phyloP scores from a whole-genome alignment of 306 rosid genomes.

The Ormosia semicastrata region DNA sequence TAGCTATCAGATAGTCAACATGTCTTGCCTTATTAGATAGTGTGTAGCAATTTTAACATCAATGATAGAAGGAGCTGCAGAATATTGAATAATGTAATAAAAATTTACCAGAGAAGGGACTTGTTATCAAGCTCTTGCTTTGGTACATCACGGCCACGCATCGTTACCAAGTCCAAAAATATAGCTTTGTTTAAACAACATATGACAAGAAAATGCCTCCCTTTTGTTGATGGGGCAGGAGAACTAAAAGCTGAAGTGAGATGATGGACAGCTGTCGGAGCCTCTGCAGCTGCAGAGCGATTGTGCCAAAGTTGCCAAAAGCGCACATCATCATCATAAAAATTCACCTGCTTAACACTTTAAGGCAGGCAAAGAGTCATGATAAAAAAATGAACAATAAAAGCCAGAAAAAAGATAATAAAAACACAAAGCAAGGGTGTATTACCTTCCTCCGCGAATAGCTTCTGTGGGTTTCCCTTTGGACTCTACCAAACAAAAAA shows the following conservation, averaged over 20 bases:
- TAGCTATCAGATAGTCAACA: slow-evolving; percentile 14
- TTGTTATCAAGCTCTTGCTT: slow-evolving; percentile 96
- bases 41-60: not conserved
- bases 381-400: slow-evolving; percentile 31
- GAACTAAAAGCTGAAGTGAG: slow-evolving; percentile 72
- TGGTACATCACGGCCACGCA: slow-evolving; percentile 98
- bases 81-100: slow-evolving; percentile 12
- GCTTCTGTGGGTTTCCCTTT: slow-evolving; percentile 96
- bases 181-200: slow-evolving; percentile 97
- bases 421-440: slow-evolving; percentile 10
- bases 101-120: slow-evolving; percentile 83
- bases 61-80: not conserved
- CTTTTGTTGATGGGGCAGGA: slow-evolving; percentile 87
- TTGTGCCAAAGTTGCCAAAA: slow-evolving; percentile 96
- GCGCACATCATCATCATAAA: slow-evolving; percentile 92
- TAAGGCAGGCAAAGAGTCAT: slow-evolving; percentile 24
- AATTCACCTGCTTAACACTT: slow-evolving; percentile 96
- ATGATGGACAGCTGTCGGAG: slow-evolving; percentile 79
- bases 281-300: slow-evolving; percentile 93
- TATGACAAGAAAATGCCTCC: slow-evolving; percentile 97
- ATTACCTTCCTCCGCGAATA: slow-evolving; percentile 97
- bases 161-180: slow-evolving; percentile 95
- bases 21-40: slow-evolving; percentile 2
- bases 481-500: slow-evolving; percentile 51
- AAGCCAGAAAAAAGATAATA: slow-evolving; percentile 11